A percentile compares a stretch with the other conserved stretches of the same genome.
These are phyloP conservation scores for Backusella mclennaniae DNA, from an alignment of 192 early-diverging fungal species.

Conservation along the genomic window DNA sequence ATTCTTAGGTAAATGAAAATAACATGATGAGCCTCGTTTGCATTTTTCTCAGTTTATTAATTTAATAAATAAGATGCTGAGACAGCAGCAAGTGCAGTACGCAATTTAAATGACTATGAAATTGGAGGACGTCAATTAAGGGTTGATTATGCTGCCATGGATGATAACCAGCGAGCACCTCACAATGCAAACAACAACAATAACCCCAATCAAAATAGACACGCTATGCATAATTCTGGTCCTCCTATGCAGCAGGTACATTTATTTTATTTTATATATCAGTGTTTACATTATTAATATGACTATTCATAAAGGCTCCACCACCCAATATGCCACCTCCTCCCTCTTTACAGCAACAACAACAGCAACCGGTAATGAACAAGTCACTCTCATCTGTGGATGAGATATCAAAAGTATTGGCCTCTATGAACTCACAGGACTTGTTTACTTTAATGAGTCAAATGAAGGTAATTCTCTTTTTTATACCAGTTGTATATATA, in stretches of 20 bases:
- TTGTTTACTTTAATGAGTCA: slow-evolving; percentile 63
- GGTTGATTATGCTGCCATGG: slow-evolving; percentile 91
- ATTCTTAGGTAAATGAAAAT: slow-evolving; percentile 59
- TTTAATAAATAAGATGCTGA: slow-evolving; percentile 60
- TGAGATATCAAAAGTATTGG: slow-evolving; percentile 53
- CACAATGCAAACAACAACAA: slow-evolving; percentile 15
- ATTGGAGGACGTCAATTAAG: slow-evolving; percentile 85
- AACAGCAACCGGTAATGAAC: slow-evolving; percentile 8
- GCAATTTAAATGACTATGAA: slow-evolving; percentile 89
- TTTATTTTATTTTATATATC: too few species aligned
- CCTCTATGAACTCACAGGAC: slow-evolving; percentile 57
- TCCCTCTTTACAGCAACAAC: slow-evolving; percentile 12
- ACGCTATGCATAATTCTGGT: neutral
- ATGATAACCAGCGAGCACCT: slow-evolving; percentile 36
- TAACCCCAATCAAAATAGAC: slow-evolving; percentile 16
- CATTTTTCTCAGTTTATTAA: slow-evolving; percentile 16
- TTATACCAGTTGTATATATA: too few species aligned
- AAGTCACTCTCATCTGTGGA: slow-evolving; percentile 32
- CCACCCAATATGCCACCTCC: neutral
- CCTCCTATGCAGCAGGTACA: neutral
- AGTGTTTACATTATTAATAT: neutral
- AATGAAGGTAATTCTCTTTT: slow-evolving; percentile 53
- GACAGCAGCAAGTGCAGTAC: slow-evolving; percentile 92
- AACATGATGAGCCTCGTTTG: neutral
- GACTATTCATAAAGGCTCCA: neutral